Evolutionary conservation across 306 rosid genomes (phyloP), one percentile per base, ranked within the genome.

Genomic region (Rosa rugosa): DNA sequence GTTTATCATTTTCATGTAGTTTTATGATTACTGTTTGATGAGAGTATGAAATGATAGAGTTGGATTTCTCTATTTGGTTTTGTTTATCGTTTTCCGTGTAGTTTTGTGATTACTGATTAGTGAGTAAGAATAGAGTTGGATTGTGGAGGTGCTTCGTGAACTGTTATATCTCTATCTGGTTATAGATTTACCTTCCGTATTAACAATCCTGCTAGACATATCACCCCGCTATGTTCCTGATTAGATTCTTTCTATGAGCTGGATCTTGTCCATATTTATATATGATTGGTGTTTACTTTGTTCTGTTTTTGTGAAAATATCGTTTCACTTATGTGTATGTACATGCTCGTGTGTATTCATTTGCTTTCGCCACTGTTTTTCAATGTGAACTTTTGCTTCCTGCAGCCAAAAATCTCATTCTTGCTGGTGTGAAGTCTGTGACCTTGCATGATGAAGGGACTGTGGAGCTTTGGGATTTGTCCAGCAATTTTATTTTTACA

Each of bases 391-490:
- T 49, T 83, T 50, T 75, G 64, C 60, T 83, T 68, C 71, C 25
- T 90, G 91, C 95, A 95, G 99, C 98, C 0, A 95, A 95, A 87
- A 92, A 95, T 81, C 97, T 92, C 77, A 86, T 95, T 80, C 96
- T 92, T 84, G 97, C 98, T 70, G 98, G 98, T 51, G 97, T 93
- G 71, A 93, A 91, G 81, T 89, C 98, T 63, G 94, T 93, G 89
- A 91, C 93, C 62, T 86, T 93, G 87, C 98, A 93, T 36, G 98
- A 93, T 80, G 98, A 93, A 76, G 93, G 91, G 78, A 80, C 47
- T 7, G 91, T 91, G 75, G 91, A 93, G 87, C 75, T 91, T 36
- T 93, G 98, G 98, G 98, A 91, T 88, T 82, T 93, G 46, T 91
- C 97, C 41, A 75, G 98, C 80, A 89, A 88, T 74, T 93, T 93